Evolutionary conservation across 768 basidiomycete genomes (phyloP), one percentile per base, ranked within the genome.

Genomic region (Pisolithus orientalis): DNA sequence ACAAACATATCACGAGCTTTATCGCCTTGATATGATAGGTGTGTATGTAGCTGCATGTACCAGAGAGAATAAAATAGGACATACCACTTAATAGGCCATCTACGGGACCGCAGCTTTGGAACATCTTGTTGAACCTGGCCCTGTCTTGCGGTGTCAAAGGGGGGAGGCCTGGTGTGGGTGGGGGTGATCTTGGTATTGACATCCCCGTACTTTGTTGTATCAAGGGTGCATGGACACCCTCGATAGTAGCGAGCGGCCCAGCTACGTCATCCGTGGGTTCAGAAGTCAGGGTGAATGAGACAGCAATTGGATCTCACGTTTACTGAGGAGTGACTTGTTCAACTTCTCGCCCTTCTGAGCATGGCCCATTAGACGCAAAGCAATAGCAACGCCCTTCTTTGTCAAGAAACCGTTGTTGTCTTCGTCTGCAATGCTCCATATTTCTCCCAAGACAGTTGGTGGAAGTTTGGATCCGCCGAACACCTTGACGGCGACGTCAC

Each of bases 381-480:
- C 94, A 54, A 88, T 76, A 16, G 91, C 84, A 60, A 93, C 90
- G 42, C 90, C 89, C 64, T 90, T 94, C 58, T 80, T 83, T 10
- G 92, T 85, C 50, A 99, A 80, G 72, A 85, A 93, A 2, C 96
- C 96, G 55, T 90, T 90, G 75, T 97, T 94, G 31, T 94, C 85
- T 51, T 88, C 84, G 74, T 99, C 96, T 47, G 93, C 85, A 53
- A 98, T 72, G 53, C 75, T 80, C 95, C 96, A 99, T 57, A 99
- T 86, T 72, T 96, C 91, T 43, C 94, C 91, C 56, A 99, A 83
- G 34, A 79, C 77, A 16, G 78, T 73, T 8, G 91, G 84, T 38
- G 82, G 72, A 54, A 98, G 80, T 63, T 88, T 85, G 49, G 94
- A 86, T 52, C 89, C 86, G 54, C 82, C 77, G 62, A 98, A 92